phyloP scores from a whole-genome alignment of 192 early-diverging fungal species.

The Coemansia sp. region DNA sequence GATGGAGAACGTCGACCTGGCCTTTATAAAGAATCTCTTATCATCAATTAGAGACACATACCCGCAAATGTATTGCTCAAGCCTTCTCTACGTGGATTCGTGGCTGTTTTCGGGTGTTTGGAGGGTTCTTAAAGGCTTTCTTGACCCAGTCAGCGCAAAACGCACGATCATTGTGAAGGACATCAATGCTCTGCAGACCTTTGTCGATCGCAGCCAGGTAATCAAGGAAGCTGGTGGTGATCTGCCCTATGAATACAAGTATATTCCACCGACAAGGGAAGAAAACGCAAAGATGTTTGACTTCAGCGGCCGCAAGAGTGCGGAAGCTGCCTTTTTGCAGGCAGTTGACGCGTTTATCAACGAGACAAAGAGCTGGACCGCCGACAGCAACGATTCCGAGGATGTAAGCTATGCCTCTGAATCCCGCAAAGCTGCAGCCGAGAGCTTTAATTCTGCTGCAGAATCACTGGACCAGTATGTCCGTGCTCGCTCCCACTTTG shows the following conservation, averaged over 20 bases:
- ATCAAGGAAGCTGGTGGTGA: conserved; percentile 63
- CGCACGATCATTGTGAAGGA: conserved; percentile 76
- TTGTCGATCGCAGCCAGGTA: conserved; percentile 62
- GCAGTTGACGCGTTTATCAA: conserved; percentile 44
- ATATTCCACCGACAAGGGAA: conserved; percentile 48
- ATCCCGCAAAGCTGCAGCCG: conserved; percentile 26
- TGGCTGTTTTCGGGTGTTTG: conserved; percentile 87
- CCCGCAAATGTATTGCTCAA: conserved; percentile 72
- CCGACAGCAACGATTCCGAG: background rate
- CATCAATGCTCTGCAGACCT: conserved; percentile 59
- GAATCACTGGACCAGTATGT: conserved; percentile 56
- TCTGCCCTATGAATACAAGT: conserved; percentile 57
- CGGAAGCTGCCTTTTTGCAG: conserved; percentile 37
- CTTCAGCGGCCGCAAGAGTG: conserved; percentile 36
- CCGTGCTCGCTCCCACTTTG: conserved; percentile 36
- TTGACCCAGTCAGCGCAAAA: conserved; percentile 80
- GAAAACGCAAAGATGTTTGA: conserved; percentile 60
- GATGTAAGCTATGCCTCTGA: conserved; percentile 10
- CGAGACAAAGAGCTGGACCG: conserved; percentile 51
- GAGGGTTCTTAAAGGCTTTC: conserved; percentile 72
- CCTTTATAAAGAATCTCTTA: conserved; percentile 74
- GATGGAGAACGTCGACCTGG: conserved; percentile 70
- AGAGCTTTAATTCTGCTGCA: conserved; percentile 27
- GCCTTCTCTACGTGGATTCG: conserved; percentile 78
- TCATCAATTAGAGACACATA: conserved; percentile 77